phyloP scores from a whole-genome alignment of 306 rosid species.

The Sesbania bispinosa region DNA sequence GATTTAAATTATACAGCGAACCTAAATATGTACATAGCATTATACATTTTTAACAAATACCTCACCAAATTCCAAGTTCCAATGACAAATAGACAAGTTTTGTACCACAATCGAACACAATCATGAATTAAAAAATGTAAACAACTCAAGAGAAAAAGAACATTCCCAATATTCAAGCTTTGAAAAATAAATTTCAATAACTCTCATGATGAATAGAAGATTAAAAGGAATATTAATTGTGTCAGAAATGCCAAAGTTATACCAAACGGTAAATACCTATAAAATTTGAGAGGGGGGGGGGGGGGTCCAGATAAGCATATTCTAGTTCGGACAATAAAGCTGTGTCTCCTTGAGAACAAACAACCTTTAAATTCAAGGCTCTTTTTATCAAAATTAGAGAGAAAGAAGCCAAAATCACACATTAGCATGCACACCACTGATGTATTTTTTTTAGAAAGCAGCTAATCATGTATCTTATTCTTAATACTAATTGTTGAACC shows the following conservation, averaged over 20 bases:
- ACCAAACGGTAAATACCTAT: background rate
- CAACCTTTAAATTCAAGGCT: background rate
- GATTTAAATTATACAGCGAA: too few relatives aligned
- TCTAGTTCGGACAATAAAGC: too few relatives aligned
- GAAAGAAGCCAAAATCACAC: background rate
- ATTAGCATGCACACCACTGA: conserved; percentile 14
- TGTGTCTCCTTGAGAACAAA: background rate
- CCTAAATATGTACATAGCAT: too few relatives aligned
- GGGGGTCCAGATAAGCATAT: background rate
- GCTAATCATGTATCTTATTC: conserved; percentile 13
- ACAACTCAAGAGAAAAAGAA: background rate
- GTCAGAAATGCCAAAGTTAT: background rate
- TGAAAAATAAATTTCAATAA: too few relatives aligned
- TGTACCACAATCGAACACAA: background rate
- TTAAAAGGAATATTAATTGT: background rate
- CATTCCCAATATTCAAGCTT: too few relatives aligned
- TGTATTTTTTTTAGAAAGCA: background rate
- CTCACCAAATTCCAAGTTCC: too few relatives aligned
- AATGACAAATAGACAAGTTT: background rate
- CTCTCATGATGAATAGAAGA: background rate
- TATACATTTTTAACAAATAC: too few relatives aligned
- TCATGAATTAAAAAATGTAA: background rate
- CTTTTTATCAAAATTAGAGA: background rate
- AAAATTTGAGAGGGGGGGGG: background rate
- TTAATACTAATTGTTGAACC: background rate